phyloP scores from a whole-genome alignment of 2,329 filamentous ascomycete species.

The Graphilbum fragrans region DNA sequence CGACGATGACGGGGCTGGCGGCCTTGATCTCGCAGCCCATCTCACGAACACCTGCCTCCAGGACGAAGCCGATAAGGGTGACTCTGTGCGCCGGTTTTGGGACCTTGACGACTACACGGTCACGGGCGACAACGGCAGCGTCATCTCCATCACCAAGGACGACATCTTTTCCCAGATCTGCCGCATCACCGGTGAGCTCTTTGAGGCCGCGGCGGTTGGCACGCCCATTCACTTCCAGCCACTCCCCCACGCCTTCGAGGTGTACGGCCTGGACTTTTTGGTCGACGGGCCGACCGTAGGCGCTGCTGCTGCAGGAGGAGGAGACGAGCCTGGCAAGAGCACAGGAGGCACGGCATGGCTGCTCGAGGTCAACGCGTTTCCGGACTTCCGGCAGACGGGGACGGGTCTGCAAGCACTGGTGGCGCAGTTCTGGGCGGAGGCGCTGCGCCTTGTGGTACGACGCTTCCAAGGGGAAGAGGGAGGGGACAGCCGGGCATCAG shows the following conservation, averaged over 20 bases:
- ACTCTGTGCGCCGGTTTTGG: constrained; percentile 57
- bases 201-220: constrained; percentile 71
- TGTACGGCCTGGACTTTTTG: constrained; percentile 85
- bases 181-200: constrained; percentile 59
- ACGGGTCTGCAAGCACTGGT: constrained; percentile 60
- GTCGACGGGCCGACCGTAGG: constrained; percentile 40
- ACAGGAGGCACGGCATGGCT: constrained; percentile 51
- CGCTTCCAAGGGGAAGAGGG: constrained; percentile 46
- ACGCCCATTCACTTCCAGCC: constrained; percentile 91
- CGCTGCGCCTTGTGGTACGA: constrained; percentile 52
- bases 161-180: constrained; percentile 65
- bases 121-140: constrained; percentile 15
- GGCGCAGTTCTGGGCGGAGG: constrained; percentile 62
- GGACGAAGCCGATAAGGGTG: constrained; percentile 44
- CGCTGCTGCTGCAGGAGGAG: not conserved
- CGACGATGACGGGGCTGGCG: constrained; percentile 20
- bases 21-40: constrained; percentile 55
- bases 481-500: constrained; percentile 7
- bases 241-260: constrained; percentile 76
- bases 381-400: constrained; percentile 90
- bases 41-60: constrained; percentile 96
- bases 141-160: constrained; percentile 33
- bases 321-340: not conserved
- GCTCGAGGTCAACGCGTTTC: constrained; percentile 90
- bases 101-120: constrained; percentile 29